Evolutionary conservation across 2,329 filamentous ascomycete genomes (phyloP).

Genomic region (Penicillium italicum): DNA sequence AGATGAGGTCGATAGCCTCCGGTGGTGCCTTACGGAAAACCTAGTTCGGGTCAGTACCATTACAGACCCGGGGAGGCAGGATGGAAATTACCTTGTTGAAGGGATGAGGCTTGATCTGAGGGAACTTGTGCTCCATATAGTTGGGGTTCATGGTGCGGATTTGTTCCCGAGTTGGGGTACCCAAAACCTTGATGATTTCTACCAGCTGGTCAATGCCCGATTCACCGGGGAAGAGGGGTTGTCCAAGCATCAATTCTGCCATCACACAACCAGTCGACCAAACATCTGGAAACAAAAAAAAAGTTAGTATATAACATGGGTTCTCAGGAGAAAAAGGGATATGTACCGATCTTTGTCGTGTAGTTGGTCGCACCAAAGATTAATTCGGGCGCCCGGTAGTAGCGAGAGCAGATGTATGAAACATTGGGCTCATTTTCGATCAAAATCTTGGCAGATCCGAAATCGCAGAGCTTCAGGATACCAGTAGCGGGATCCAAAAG

Average conservation of each 20-base stretch:
- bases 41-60: conserved; percentile 39
- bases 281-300: conserved; percentile 63
- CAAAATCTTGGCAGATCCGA: conserved; percentile 96
- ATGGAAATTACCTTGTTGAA: conserved; percentile 74
- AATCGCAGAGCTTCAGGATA: conserved; percentile 95
- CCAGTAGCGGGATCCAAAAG: conserved; percentile 87
- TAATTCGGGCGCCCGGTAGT: conserved; percentile 95
- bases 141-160: conserved; percentile 99
- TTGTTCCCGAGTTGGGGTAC: conserved; percentile 93
- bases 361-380: conserved; percentile 99
- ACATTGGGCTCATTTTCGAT: conserved; percentile 99
- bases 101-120: conserved; percentile 98
- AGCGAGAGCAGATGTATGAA: conserved; percentile 98
- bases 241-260: conserved; percentile 98
- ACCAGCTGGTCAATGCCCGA: conserved; percentile 98
- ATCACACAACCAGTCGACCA: conserved; percentile 99
- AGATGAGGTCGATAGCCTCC: conserved; percentile 92
- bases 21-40: conserved; percentile 95
- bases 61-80: not conserved
- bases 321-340: not conserved
- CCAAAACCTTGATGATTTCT: conserved; percentile 98
- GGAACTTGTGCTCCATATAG: conserved; percentile 99
- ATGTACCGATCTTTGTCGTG: conserved; percentile 97
- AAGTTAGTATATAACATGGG: not conserved
- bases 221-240: conserved; percentile 95